Evolutionary conservation across 352 stramenopile genomes (phyloP).

Genomic region (Plasmopara viticola): DNA sequence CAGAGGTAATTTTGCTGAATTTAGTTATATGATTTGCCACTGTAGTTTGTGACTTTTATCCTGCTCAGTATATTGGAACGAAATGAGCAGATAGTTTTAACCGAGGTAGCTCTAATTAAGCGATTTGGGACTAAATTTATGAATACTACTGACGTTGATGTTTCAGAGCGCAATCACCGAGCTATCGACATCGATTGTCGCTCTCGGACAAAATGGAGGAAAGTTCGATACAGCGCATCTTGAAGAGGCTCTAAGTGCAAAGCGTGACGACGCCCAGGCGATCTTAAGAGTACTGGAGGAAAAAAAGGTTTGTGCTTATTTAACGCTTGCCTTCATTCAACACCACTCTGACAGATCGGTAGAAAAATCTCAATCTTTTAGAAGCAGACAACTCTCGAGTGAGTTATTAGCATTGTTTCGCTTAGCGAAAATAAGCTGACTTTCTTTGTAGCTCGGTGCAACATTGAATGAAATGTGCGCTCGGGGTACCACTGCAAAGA

Average conservation of each 20-base stretch:
- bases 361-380: constrained; percentile 19
- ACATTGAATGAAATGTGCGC: constrained; percentile 13
- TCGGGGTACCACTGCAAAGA: constrained; percentile 14
- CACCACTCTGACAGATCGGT: constrained; percentile 5
- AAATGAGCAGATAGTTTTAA: constrained; percentile 24
- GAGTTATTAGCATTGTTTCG: constrained; percentile 1
- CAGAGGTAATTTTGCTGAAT: constrained; percentile 12
- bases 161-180: constrained; percentile 27
- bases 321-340: not conserved
- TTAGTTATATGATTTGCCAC: not conserved
- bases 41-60: constrained; percentile 4
- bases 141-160: no score
- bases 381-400: constrained; percentile 27
- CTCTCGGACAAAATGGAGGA: constrained; percentile 6
- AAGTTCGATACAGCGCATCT: constrained; percentile 11
- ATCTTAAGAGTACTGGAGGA: constrained; percentile 21
- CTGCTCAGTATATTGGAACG: constrained; percentile 18
- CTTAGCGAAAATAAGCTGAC: constrained; percentile 4
- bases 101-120: constrained; percentile 16
- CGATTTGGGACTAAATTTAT: not conserved
- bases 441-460: constrained; percentile 13
- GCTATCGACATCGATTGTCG: constrained; percentile 21
- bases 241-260: constrained; percentile 17
- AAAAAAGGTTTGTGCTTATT: constrained; percentile 19
- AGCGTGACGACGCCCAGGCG: constrained; percentile 8